Percentiles rank a stretch among this genome's conserved stretches.
Conservation (phyloP, 192 early-diverging fungal species). For the Lobosporangium transversale region DNA sequence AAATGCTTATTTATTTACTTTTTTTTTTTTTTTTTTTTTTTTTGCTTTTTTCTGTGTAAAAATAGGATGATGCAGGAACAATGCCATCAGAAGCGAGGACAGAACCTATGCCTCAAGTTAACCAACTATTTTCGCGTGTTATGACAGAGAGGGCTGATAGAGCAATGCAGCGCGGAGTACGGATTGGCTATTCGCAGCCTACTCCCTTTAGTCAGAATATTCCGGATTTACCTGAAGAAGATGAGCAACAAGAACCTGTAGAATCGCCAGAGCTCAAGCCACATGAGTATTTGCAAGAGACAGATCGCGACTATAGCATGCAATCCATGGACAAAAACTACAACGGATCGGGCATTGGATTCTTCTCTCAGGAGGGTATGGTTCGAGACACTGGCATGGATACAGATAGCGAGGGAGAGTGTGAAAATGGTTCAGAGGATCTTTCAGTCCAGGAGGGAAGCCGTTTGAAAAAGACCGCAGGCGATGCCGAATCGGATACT, state of each 20-base stretch:
- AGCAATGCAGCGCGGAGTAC: slow-evolving; percentile 37
- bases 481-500: slow-evolving; percentile 1
- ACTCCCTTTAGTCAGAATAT: slow-evolving; percentile 30
- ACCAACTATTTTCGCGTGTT: slow-evolving; percentile 28
- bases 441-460: slow-evolving; percentile 4
- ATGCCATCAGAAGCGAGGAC: slow-evolving; percentile 13
- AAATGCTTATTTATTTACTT: not conserved
- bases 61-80: slow-evolving; percentile 38
- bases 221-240: slow-evolving; percentile 32
- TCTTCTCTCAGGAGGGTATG: slow-evolving; percentile 54
- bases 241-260: slow-evolving; percentile 8
- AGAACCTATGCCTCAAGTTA: slow-evolving; percentile 7
- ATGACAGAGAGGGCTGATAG: slow-evolving; percentile 43
- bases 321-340: slow-evolving; percentile 10
- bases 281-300: slow-evolving; percentile 1
- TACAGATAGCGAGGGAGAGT: slow-evolving; percentile 33
- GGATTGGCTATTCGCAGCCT: slow-evolving; percentile 40
- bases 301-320: slow-evolving; percentile 2
- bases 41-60: not conserved
- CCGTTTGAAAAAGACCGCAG: not conserved
- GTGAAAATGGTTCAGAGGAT: slow-evolving; percentile 4
- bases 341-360: slow-evolving; percentile 31
- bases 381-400: slow-evolving; percentile 42
- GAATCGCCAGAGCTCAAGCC: slow-evolving; percentile 16
- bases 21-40: not conserved